Base-by-base conservation (phyloP, 495 filamentous ascomycete genomes). In the Penicillium paradoxum region DNA sequence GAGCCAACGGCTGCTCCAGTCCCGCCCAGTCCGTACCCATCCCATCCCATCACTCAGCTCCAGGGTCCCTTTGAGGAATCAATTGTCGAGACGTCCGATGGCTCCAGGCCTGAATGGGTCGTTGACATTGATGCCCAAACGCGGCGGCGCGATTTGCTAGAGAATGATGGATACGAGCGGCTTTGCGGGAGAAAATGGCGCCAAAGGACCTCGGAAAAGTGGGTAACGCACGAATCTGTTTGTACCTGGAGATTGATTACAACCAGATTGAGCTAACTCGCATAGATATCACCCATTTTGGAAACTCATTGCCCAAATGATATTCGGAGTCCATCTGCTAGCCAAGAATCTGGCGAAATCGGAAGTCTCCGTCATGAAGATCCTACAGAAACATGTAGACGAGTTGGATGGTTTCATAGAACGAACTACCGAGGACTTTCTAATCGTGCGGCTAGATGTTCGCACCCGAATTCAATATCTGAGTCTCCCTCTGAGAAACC, bases 11-110 rank as follows among this genome's bases (percentile, higher is more conserved):
- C 24, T 14, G 8, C 40, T 17, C 40, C 32, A 18, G 33, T 38
- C 13, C 8, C 39, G 21, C 6, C 25, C 48, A 73, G 18, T 44
- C 18, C 19, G 18, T 74, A 76, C 11, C 87, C 88, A 8, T 65
- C 74, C 15, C 90, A 95, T 69, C 93, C 93, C 2, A 87, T 98
- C 49, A 69, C 83, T 14, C 81, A 82, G 45, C 87, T 98, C 78
- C 93, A 97, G 63, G 88, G 82, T 43, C 89, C 93, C 42, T 97
- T 97, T 63, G 87, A 92, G 63, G 93, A 98, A 69, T 96, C 91
- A 2, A 86, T 98, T 47, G 56, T 80, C 22, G 91, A 96, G 60
- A 83, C 86, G 18, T 56, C 65, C 17, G 79, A 82, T 9, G 67
- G 72, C 10, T 63, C 73, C 19, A 70, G 69, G 14, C 71, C 64